phyloP scores from a whole-genome alignment of 306 rosid genomes.

The Vigna nakashimae region DNA sequence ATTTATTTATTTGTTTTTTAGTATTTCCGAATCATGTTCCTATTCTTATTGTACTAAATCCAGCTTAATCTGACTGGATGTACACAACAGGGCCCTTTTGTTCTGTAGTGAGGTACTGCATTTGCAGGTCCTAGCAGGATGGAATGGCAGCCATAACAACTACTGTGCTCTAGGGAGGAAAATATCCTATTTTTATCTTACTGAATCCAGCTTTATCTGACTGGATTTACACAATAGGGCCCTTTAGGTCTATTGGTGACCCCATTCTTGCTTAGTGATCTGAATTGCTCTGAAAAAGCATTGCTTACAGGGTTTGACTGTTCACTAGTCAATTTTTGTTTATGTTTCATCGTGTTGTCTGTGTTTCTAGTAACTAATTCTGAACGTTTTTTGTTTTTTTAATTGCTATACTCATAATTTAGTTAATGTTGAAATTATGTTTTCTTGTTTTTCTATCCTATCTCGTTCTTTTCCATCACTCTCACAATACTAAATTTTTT shows the following conservation, averaged over 20 bases:
- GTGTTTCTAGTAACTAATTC: background rate
- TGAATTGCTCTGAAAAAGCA: background rate
- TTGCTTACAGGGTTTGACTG: background rate
- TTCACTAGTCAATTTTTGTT: background rate
- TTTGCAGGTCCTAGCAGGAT: background rate
- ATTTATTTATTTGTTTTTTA: too few species aligned
- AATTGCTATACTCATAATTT: background rate
- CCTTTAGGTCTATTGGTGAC: slow-evolving; percentile 17
- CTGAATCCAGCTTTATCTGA: background rate
- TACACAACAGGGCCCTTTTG: too few species aligned
- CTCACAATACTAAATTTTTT: background rate
- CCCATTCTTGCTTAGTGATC: background rate
- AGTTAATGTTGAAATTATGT: background rate
- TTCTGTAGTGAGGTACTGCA: background rate
- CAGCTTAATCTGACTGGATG: too few species aligned
- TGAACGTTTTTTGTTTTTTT: background rate
- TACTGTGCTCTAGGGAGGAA: slow-evolving; percentile 1
- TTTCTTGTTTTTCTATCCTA: background rate
- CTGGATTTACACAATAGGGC: background rate
- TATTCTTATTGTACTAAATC: too few species aligned
- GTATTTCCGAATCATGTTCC: too few species aligned
- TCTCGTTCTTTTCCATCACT: background rate
- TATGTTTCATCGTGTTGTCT: background rate
- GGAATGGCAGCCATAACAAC: background rate
- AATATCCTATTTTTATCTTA: background rate